These are phyloP conservation scores for Barnettozyma sp. DNA, from an alignment of 805 yeast genomes.

Conservation along the genomic window DNA sequence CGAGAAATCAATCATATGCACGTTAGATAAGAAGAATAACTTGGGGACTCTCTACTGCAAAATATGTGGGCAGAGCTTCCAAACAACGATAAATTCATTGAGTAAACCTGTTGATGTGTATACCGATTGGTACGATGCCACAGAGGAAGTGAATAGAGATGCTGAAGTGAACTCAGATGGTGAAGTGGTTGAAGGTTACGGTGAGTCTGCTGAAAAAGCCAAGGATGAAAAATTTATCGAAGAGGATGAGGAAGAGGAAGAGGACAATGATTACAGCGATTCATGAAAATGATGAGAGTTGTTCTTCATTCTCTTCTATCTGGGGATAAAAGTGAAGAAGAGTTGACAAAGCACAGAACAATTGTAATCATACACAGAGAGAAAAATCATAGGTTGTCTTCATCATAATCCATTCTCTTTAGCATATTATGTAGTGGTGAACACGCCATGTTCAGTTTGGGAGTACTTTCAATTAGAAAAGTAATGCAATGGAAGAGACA, in stretches of 20 bases:
- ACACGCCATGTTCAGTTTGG: too few species aligned
- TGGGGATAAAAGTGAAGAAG: too few species aligned
- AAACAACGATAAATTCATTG: constrained; percentile 67
- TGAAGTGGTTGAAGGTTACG: constrained; percentile 20
- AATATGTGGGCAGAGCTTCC: constrained; percentile 91
- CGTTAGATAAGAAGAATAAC: constrained; percentile 77
- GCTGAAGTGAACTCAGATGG: constrained; percentile 30
- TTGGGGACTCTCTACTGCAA: constrained; percentile 85
- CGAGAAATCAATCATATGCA: constrained; percentile 84
- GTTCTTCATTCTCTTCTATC: too few species aligned
- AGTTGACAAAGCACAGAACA: too few species aligned
- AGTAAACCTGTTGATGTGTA: constrained; percentile 92
- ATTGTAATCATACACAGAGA: too few species aligned
- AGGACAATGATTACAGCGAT: constrained; percentile 24
- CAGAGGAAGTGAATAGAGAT: constrained; percentile 51
- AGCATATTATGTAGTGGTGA: too few species aligned
- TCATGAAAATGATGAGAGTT: too few species aligned
- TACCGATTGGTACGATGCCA: constrained; percentile 98
- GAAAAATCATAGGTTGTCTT: too few species aligned
- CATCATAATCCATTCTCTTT: too few species aligned
- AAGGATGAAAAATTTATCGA: constrained; percentile 19
- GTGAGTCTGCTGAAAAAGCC: constrained; percentile 12
- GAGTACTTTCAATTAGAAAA: too few species aligned
- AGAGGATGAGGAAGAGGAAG: constrained; percentile 24
- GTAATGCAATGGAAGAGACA: too few species aligned